Evolutionary conservation across 805 yeast species (phyloP).

Genomic region (Hanseniaspora mollemarum): DNA sequence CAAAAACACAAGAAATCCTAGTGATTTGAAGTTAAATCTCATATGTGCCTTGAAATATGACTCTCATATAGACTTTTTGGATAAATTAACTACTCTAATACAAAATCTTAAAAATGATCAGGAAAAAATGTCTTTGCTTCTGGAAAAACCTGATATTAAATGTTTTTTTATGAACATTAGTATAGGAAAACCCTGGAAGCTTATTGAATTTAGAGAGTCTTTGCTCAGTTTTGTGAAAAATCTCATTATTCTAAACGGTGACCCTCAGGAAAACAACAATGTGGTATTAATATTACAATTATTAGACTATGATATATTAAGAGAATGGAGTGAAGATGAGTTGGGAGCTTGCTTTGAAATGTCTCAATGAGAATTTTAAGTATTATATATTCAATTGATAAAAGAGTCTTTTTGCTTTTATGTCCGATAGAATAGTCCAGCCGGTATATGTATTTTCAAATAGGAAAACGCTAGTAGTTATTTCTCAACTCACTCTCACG

Average conservation of each 20-base stretch:
- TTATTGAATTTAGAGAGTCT: neutral
- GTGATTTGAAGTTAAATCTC: no score
- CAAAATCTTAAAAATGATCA: neutral
- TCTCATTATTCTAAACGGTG: neutral
- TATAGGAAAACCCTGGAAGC: neutral
- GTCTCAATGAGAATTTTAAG: no score
- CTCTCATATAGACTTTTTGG: neutral
- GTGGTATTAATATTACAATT: neutral
- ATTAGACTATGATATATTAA: neutral
- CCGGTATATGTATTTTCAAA: no score
- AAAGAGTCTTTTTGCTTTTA: no score
- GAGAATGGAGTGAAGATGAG: neutral
- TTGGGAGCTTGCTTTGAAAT: constrained; percentile 9
- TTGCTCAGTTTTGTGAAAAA: neutral
- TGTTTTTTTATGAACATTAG: neutral
- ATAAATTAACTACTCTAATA: neutral
- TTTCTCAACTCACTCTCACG: no score
- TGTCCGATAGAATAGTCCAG: no score
- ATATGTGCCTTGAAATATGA: neutral
- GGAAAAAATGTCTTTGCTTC: neutral
- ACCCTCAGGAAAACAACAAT: neutral
- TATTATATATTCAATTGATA: no score
- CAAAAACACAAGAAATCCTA: neutral
- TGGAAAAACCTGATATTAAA: neutral
- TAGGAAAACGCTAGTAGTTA: no score